Percentiles rank a stretch among this genome's conserved stretches.
phyloP scores from a whole-genome alignment of 2,329 filamentous ascomycete species.

The Fusarium tuaranense region DNA sequence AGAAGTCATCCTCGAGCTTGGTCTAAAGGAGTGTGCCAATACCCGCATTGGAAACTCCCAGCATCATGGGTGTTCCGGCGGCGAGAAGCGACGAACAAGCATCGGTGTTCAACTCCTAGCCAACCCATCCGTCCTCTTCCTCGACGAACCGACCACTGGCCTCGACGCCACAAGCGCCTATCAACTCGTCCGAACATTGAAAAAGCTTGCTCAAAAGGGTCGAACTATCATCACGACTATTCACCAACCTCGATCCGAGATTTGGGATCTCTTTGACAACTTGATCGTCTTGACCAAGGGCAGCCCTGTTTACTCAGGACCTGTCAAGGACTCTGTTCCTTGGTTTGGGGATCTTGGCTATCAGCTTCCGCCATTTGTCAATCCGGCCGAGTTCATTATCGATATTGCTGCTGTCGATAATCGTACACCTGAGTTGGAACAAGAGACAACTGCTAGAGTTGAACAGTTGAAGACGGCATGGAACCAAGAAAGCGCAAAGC shows the following conservation, averaged over 20 bases:
- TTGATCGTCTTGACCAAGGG: conserved; percentile 77
- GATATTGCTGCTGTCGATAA: conserved; percentile 82
- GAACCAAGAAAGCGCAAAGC: conserved; percentile 54
- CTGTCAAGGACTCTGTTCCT: conserved; percentile 65
- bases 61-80: conserved; percentile 82
- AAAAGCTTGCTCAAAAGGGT: conserved; percentile 74
- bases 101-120: conserved; percentile 84
- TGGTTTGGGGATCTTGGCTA: conserved; percentile 74
- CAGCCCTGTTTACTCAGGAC: conserved; percentile 75
- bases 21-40: conserved; percentile 81
- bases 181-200: conserved; percentile 78
- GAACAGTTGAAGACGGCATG: conserved; percentile 71
- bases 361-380: conserved; percentile 76
- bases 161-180: conserved; percentile 83
- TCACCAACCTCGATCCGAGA: conserved; percentile 82
- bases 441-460: conserved; percentile 68
- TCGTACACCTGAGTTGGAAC: conserved; percentile 74
- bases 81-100: conserved; percentile 81
- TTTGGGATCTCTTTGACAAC: conserved; percentile 82
- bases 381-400: conserved; percentile 81
- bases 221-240: conserved; percentile 80
- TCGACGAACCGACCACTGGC: conserved; percentile 84
- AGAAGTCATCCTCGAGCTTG: conserved; percentile 80
- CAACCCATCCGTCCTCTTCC: conserved; percentile 81
- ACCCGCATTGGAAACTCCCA: conserved; percentile 78